Conservation (phyloP, 192 early-diverging fungal genomes). For the Funneliformis mosseae region DNA sequence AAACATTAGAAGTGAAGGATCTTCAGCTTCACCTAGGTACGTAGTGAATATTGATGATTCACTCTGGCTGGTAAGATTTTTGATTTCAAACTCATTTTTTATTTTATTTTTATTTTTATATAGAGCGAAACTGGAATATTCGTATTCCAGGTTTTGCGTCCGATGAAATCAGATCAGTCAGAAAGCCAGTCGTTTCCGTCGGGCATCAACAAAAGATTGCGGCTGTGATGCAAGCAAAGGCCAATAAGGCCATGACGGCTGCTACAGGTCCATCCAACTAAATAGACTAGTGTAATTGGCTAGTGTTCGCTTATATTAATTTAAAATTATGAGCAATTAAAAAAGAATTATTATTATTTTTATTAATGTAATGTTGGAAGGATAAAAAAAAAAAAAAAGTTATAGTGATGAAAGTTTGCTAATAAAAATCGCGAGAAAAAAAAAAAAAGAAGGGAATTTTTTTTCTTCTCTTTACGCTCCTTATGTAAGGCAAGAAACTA, state of each 20-base stretch:
- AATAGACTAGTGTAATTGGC: too few relatives aligned
- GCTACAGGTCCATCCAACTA: not conserved
- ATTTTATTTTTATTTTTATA: not conserved
- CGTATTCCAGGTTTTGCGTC: slow-evolving; percentile 85
- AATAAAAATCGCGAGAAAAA: too few relatives aligned
- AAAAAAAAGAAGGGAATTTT: too few relatives aligned
- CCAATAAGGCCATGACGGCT: not conserved
- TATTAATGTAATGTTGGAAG: too few relatives aligned
- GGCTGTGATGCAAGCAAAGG: slow-evolving; percentile 50
- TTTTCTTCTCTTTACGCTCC: too few relatives aligned
- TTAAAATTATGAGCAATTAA: too few relatives aligned
- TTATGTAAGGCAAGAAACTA: too few relatives aligned
- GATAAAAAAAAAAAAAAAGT: too few relatives aligned
- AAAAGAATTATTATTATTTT: too few relatives aligned
- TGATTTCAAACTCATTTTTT: not conserved
- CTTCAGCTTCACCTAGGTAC: slow-evolving; percentile 80
- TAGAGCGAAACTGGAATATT: slow-evolving; percentile 88
- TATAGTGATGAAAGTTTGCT: too few relatives aligned
- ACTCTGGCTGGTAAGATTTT: not conserved
- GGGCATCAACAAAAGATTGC: slow-evolving; percentile 65
- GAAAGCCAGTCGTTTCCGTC: slow-evolving; percentile 65
- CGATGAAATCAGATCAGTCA: slow-evolving; percentile 77
- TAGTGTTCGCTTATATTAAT: too few relatives aligned
- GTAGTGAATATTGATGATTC: slow-evolving; percentile 36
- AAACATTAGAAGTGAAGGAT: slow-evolving; percentile 82